phyloP scores from a whole-genome alignment of 2,329 filamentous ascomycete species.

The Venturia carpophila region DNA sequence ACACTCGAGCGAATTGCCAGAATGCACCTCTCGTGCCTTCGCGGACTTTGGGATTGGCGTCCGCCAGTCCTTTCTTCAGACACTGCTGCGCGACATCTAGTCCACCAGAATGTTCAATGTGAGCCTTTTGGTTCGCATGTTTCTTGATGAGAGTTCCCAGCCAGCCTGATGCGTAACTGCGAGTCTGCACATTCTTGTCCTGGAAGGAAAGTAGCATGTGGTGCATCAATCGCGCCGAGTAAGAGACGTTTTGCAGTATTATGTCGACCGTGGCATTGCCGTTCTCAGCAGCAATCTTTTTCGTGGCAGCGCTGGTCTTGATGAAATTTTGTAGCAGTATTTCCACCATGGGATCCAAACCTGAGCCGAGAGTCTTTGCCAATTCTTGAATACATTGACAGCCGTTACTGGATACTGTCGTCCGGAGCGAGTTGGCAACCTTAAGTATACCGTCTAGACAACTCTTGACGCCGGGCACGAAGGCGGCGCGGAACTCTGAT shows the following conservation, averaged over 20 bases:
- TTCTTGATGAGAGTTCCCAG: constrained; percentile 73
- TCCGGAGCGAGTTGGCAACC: constrained; percentile 71
- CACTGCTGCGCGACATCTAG: constrained; percentile 79
- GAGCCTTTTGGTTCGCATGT: constrained; percentile 67
- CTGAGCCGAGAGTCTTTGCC: constrained; percentile 65
- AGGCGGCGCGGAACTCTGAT: constrained; percentile 64
- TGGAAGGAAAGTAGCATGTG: constrained; percentile 75
- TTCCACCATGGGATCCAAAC: constrained; percentile 82
- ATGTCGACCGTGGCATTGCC: constrained; percentile 74
- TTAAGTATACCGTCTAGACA: constrained; percentile 86
- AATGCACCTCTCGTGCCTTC: constrained; percentile 79
- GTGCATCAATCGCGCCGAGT: constrained; percentile 72
- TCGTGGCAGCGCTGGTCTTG: constrained; percentile 82
- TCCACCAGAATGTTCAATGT: constrained; percentile 77
- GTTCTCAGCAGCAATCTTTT: constrained; percentile 83
- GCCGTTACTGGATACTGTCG: constrained; percentile 81
- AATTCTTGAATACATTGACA: constrained; percentile 80
- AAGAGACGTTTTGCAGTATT: constrained; percentile 72
- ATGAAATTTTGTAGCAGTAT: constrained; percentile 81
- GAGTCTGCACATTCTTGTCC: constrained; percentile 88
- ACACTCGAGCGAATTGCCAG: constrained; percentile 73
- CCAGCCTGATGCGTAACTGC: constrained; percentile 74
- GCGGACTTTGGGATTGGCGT: constrained; percentile 83
- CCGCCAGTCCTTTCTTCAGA: constrained; percentile 78
- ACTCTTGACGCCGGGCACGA: constrained; percentile 61